phyloP scores from a whole-genome alignment of 1,284 basidiomycete genomes.

The Cutaneotrichosporon sp. region DNA sequence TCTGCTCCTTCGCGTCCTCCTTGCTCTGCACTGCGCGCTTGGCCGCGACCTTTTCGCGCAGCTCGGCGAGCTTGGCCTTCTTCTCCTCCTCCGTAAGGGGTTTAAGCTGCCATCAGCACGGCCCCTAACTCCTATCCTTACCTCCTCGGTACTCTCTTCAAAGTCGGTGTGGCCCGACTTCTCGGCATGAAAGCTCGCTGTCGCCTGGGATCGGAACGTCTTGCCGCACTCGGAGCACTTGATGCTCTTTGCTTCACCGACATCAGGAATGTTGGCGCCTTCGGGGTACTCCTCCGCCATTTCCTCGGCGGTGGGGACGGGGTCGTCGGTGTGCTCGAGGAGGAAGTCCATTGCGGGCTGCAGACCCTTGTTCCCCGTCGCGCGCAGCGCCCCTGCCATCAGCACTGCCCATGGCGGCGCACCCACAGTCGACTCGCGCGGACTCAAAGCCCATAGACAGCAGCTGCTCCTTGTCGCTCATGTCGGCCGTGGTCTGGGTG shows the following conservation, averaged over 20 bases:
- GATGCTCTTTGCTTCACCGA: conserved; percentile 30
- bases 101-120: conserved; percentile 33
- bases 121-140: conserved; percentile 35
- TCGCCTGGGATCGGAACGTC: conserved; percentile 76
- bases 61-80: conserved; percentile 69
- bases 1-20: conserved; percentile 64
- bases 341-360: conserved; percentile 85
- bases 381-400: conserved; percentile 69
- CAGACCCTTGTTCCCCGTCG: conserved; percentile 69
- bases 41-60: conserved; percentile 67
- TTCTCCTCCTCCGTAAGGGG: conserved; percentile 95
- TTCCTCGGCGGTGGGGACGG: conserved; percentile 57
- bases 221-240: conserved; percentile 64
- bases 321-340: conserved; percentile 66
- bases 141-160: conserved; percentile 92
- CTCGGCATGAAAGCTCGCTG: conserved; percentile 91
- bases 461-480: conserved; percentile 67
- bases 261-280: conserved; percentile 11
- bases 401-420: background rate
- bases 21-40: conserved; percentile 65
- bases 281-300: conserved; percentile 47
- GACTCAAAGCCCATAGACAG: conserved; percentile 79
- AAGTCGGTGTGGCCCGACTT: conserved; percentile 92
- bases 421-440: conserved; percentile 74
- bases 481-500: conserved; percentile 19